Evolutionary conservation across 345 rosid species (phyloP).

Genomic region (Brassica carinata): DNA sequence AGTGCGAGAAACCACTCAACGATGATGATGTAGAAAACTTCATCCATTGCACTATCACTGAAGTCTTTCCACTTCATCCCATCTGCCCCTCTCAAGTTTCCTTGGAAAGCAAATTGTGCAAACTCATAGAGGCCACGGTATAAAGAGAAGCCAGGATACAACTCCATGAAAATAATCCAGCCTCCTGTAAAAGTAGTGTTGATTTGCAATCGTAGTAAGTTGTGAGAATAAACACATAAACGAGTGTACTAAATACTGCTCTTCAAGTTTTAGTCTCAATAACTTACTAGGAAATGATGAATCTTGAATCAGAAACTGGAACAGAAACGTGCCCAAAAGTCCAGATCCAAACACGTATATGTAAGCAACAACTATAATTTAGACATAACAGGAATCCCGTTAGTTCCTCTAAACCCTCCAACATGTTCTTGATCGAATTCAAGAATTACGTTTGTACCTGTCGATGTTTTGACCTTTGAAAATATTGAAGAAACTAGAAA

Average conservation of each 20-base stretch:
- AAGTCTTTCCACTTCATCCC: slow-evolving; percentile 86
- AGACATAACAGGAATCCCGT: slow-evolving; percentile 11
- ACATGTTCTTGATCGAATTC: slow-evolving; percentile 7
- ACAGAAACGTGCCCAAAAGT: slow-evolving; percentile 75
- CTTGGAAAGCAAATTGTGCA: slow-evolving; percentile 58
- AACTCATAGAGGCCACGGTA: slow-evolving; percentile 92
- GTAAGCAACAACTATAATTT: slow-evolving; percentile 62
- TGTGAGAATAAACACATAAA: slow-evolving; percentile 14
- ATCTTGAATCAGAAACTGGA: slow-evolving; percentile 67
- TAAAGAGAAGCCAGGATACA: slow-evolving; percentile 85
- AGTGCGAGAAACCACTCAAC: slow-evolving; percentile 76
- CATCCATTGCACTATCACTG: slow-evolving; percentile 77
- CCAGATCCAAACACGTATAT: slow-evolving; percentile 82
- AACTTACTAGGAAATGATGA: slow-evolving; percentile 81
- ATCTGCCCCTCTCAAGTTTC: slow-evolving; percentile 56
- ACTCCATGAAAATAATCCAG: slow-evolving; percentile 72
- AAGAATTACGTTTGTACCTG: slow-evolving; percentile 54
- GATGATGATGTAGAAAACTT: slow-evolving; percentile 62
- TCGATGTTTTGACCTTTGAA: slow-evolving; percentile 76
- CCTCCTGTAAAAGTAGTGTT: slow-evolving; percentile 52
- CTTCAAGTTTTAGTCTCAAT: slow-evolving; percentile 8
- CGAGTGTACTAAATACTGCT: neutral
- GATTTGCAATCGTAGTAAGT: neutral
- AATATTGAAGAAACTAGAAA: slow-evolving; percentile 74
- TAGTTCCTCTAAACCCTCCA: neutral